Evolutionary conservation across 768 basidiomycete genomes (phyloP).

Genomic region (Xerocomellus amylosporus): DNA sequence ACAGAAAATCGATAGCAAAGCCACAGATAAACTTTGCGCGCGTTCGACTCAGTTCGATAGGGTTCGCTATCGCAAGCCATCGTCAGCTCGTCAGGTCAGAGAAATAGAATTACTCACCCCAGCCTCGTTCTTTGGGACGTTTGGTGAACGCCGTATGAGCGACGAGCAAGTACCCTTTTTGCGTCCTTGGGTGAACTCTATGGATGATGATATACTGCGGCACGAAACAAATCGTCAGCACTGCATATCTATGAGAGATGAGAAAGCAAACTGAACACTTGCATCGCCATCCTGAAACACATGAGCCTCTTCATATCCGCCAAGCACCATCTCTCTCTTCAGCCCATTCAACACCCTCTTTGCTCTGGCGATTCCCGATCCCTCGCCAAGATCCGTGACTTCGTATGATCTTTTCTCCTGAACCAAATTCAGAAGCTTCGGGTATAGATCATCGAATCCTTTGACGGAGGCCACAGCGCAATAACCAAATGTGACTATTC

Average conservation of each 20-base stretch:
- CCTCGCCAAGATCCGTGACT: conserved; percentile 52
- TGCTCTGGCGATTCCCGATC: conserved; percentile 54
- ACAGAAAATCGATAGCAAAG: conserved; percentile 64
- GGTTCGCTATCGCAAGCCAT: conserved; percentile 53
- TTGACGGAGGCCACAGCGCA: conserved; percentile 92
- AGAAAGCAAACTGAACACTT: conserved; percentile 33
- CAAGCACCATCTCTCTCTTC: conserved; percentile 90
- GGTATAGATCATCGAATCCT: conserved; percentile 96
- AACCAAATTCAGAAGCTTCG: conserved; percentile 89
- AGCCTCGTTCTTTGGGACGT: conserved; percentile 75
- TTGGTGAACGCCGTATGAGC: conserved; percentile 92
- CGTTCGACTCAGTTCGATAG: conserved; percentile 79
- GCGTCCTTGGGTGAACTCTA: conserved; percentile 85
- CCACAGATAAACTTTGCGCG: conserved; percentile 80
- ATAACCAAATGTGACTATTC: conserved; percentile 86
- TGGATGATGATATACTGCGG: conserved; percentile 88
- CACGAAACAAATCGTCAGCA: conserved; percentile 1
- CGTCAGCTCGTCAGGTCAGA: conserved; percentile 1
- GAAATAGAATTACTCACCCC: conserved; percentile 48
- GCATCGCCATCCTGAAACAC: conserved; percentile 97
- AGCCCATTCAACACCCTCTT: conserved; percentile 81
- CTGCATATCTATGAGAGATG: not conserved
- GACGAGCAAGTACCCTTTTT: conserved; percentile 89
- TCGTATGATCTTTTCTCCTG: conserved; percentile 80
- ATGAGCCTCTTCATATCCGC: conserved; percentile 86